Conservation (phyloP, 208 protist species). For the Herpetomonas samuelpessoai region DNA sequence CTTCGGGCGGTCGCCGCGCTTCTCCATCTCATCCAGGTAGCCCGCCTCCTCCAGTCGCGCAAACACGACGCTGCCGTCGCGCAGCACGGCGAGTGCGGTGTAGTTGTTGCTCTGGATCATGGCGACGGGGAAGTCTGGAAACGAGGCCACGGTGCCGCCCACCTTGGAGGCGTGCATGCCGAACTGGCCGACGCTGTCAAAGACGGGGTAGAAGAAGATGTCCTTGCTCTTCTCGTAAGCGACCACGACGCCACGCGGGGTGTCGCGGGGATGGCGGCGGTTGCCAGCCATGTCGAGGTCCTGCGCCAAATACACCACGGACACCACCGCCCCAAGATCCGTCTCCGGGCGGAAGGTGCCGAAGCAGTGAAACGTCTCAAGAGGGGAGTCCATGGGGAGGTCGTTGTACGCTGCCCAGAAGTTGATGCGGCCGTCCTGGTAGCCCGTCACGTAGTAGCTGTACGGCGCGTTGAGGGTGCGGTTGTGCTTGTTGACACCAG, state of each 20-base stretch:
- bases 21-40: slow-evolving; percentile 6
- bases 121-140: slow-evolving; percentile 38
- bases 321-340: slow-evolving; percentile 47
- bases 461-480: slow-evolving; percentile 21
- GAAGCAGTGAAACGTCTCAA: slow-evolving; percentile 34
- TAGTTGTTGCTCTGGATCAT: slow-evolving; percentile 36
- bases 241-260: slow-evolving; percentile 60
- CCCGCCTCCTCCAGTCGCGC: slow-evolving; percentile 26
- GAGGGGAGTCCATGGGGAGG: slow-evolving; percentile 20
- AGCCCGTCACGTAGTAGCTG: slow-evolving; percentile 70
- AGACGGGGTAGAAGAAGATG: slow-evolving; percentile 56
- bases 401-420: slow-evolving; percentile 79
- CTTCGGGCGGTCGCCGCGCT: slow-evolving; percentile 8
- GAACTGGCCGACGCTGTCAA: slow-evolving; percentile 27
- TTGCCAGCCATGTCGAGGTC: slow-evolving; percentile 21
- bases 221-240: slow-evolving; percentile 49
- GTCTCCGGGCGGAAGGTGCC: slow-evolving; percentile 23
- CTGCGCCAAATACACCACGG: slow-evolving; percentile 34
- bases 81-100: slow-evolving; percentile 48
- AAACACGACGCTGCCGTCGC: slow-evolving; percentile 45
- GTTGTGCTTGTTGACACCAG: slow-evolving; percentile 28
- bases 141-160: slow-evolving; percentile 13
- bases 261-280: slow-evolving; percentile 36
- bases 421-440: slow-evolving; percentile 47
- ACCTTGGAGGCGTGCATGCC: slow-evolving; percentile 29